phyloP scores from a whole-genome alignment of 768 basidiomycete genomes.

The Pleurotus tuoliensis region DNA sequence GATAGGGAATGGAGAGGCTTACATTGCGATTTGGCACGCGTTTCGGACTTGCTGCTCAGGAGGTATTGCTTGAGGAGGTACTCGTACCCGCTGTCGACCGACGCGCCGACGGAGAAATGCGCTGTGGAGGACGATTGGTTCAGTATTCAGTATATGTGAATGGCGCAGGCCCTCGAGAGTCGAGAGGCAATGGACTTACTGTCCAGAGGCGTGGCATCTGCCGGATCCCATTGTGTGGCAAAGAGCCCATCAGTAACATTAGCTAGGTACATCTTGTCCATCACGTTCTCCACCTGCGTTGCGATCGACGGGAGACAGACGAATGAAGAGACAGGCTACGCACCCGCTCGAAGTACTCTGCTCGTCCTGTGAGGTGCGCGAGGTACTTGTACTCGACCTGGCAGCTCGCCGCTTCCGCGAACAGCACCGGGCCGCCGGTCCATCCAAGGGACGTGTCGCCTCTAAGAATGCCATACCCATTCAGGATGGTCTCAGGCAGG shows the following conservation, averaged over 20 bases:
- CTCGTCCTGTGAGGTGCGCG: conserved; percentile 59
- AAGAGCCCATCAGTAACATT: conserved; percentile 31
- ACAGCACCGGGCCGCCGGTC: conserved; percentile 24
- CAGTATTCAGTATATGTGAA: neutral
- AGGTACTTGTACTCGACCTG: conserved; percentile 80
- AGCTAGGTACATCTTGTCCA: conserved; percentile 31
- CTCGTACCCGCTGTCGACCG: conserved; percentile 63
- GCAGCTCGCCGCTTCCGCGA: conserved; percentile 44
- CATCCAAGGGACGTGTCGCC: conserved; percentile 28
- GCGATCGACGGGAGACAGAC: no score
- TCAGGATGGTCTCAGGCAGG: neutral
- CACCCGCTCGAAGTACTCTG: conserved; percentile 42
- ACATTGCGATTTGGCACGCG: conserved; percentile 47
- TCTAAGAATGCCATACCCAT: conserved; percentile 16
- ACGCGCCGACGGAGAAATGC: conserved; percentile 51
- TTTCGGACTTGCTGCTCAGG: conserved; percentile 42
- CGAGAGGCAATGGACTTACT: no score
- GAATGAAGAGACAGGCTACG: neutral
- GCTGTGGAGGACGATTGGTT: conserved; percentile 19
- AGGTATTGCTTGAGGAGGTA: conserved; percentile 67
- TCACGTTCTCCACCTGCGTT: conserved; percentile 30
- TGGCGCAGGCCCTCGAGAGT: no score
- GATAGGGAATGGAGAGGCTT: no score
- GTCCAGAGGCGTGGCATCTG: conserved; percentile 19
- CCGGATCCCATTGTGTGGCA: conserved; percentile 26